Percentiles rank a stretch among this genome's conserved stretches.
phyloP scores from a whole-genome alignment of 306 rosid species.

The Cucurbita argyrosperma region DNA sequence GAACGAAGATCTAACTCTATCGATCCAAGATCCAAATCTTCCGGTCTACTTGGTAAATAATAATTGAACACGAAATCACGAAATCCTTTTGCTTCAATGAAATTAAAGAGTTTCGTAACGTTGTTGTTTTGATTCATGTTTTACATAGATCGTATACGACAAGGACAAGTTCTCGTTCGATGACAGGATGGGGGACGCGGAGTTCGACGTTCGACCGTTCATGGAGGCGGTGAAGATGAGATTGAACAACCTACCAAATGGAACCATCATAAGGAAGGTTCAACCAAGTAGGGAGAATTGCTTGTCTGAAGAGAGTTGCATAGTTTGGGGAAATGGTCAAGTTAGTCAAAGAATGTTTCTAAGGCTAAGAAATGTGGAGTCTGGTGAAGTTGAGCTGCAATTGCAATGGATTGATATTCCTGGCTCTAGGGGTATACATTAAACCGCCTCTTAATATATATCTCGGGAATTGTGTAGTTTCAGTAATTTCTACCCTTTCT shows the following conservation, averaged over 20 bases:
- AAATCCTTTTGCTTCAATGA: too few relatives aligned
- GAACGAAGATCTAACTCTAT: slow-evolving; percentile 73
- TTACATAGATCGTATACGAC: slow-evolving; percentile 64
- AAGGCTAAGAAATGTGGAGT: slow-evolving; percentile 63
- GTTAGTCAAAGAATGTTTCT: slow-evolving; percentile 49
- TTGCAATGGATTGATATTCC: slow-evolving; percentile 67
- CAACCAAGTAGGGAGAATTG: slow-evolving; percentile 47
- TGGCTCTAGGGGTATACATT: slow-evolving; percentile 23
- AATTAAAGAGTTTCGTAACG: background rate
- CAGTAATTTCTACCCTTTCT: too few relatives aligned
- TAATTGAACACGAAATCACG: too few relatives aligned
- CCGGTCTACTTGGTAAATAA: slow-evolving; percentile 38
- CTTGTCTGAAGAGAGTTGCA: slow-evolving; percentile 56
- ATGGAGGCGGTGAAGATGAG: slow-evolving; percentile 31
- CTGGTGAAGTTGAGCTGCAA: slow-evolving; percentile 63
- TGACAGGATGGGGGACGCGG: slow-evolving; percentile 87
- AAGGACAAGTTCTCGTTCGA: slow-evolving; percentile 49
- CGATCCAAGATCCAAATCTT: slow-evolving; percentile 39
- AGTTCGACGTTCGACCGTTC: slow-evolving; percentile 37
- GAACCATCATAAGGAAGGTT: slow-evolving; percentile 34
- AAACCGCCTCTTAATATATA: too few relatives aligned
- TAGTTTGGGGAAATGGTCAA: slow-evolving; percentile 35
- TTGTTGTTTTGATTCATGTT: background rate
- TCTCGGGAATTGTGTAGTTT: too few relatives aligned
- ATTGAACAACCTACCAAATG: slow-evolving; percentile 22